Conservation (phyloP, 2,329 filamentous ascomycete species). For the Diplodia corticola region DNA sequence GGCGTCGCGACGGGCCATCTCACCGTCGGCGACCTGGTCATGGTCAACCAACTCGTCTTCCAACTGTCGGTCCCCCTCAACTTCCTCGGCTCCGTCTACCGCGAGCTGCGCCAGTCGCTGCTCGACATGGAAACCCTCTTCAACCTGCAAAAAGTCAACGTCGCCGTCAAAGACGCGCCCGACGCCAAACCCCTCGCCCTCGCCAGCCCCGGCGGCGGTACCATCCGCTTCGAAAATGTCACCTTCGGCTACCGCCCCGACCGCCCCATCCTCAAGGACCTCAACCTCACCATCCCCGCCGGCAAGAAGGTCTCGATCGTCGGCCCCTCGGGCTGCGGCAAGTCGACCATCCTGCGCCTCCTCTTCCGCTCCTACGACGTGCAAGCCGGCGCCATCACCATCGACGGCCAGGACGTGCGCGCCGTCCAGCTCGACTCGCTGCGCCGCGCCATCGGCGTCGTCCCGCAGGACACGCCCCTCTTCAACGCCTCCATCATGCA, state of each 20-base stretch:
- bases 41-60: constrained; percentile 99
- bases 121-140: constrained; percentile 99
- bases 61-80: constrained; percentile 96
- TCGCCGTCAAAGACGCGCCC: constrained; percentile 75
- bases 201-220: constrained; percentile 62
- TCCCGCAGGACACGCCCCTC: constrained; percentile 93
- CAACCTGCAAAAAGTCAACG: constrained; percentile 94
- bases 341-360: constrained; percentile 86
- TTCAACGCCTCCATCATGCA: constrained; percentile 97
- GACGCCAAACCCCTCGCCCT: constrained; percentile 73
- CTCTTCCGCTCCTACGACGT: constrained; percentile 95
- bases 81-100: constrained; percentile 96
- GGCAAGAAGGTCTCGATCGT: constrained; percentile 96
- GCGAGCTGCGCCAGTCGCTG: constrained; percentile 89
- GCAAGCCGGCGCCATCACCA: constrained; percentile 78
- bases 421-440: constrained; percentile 80
- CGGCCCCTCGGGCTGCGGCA: constrained; percentile 92
- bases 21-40: constrained; percentile 93
- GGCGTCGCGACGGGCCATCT: constrained; percentile 79
- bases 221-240: constrained; percentile 94
- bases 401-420: constrained; percentile 91
- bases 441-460: constrained; percentile 84
- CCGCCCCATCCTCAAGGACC: constrained; percentile 80
- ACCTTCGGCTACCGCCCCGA: constrained; percentile 89
- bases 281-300: constrained; percentile 85